A percentile compares a stretch with the other conserved stretches of the same genome.
phyloP scores from a whole-genome alignment of 306 rosid species.

The Medicago arabica region DNA sequence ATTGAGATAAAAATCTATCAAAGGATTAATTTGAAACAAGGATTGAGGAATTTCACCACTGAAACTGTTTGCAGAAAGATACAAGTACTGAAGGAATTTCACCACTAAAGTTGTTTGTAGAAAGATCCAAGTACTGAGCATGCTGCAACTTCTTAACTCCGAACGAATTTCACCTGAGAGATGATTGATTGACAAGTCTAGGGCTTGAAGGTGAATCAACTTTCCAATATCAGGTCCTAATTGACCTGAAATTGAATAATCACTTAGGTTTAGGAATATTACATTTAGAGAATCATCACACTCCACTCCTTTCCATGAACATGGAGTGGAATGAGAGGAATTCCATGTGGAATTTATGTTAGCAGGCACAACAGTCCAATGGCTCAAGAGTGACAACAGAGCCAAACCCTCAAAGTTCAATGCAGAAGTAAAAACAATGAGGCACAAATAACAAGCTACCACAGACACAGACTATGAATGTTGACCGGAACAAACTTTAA shows the following conservation, averaged over 20 bases:
- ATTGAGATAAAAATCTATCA: constrained; percentile 47
- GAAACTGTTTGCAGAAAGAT: constrained; percentile 53
- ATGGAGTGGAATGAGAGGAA: constrained; percentile 69
- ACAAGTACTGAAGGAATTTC: constrained; percentile 38
- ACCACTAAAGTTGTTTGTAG: constrained; percentile 54
- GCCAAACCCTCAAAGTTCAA: constrained; percentile 69
- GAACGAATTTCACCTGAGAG: constrained; percentile 26
- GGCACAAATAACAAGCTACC: not conserved
- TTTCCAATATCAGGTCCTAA: constrained; percentile 64
- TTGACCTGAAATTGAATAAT: constrained; percentile 57
- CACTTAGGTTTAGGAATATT: constrained; percentile 55
- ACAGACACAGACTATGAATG: no score
- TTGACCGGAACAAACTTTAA: not conserved
- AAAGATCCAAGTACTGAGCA: constrained; percentile 56
- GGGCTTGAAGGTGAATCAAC: constrained; percentile 34
- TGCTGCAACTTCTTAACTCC: constrained; percentile 48
- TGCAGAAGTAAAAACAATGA: constrained; percentile 31
- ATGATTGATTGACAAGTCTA: constrained; percentile 24
- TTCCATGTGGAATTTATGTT: constrained; percentile 65
- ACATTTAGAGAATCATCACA: constrained; percentile 58
- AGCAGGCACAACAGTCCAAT: constrained; percentile 55
- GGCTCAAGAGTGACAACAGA: constrained; percentile 55
- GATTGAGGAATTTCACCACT: constrained; percentile 62
- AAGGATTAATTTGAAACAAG: constrained; percentile 47
- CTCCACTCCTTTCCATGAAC: constrained; percentile 73